phyloP scores from a whole-genome alignment of 129 eudicot genomes.

The Centaurea solstitialis region DNA sequence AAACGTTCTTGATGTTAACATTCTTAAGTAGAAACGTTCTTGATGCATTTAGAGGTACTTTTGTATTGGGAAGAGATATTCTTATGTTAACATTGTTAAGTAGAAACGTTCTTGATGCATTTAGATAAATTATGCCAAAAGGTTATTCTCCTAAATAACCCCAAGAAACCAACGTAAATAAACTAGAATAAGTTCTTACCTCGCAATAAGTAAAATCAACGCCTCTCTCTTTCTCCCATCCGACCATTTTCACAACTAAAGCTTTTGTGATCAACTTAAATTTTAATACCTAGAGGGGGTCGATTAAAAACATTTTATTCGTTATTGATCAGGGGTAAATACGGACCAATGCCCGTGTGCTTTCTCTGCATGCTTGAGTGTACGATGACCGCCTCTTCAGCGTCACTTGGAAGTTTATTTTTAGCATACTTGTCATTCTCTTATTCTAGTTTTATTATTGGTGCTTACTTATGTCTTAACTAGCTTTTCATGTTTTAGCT shows the following conservation, averaged over 20 bases:
- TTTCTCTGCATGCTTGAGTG: conserved; percentile 90
- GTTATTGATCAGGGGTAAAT: not conserved
- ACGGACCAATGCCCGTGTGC: conserved; percentile 80
- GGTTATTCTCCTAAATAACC: not conserved
- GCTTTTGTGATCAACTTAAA: conserved; percentile 17
- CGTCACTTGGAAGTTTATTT: conserved; percentile 26
- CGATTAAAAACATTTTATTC: not conserved
- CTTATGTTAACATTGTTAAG: too few species aligned
- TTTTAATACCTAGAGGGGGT: not conserved
- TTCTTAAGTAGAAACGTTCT: too few species aligned
- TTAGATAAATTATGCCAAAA: not conserved
- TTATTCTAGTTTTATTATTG: not conserved
- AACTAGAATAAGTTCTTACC: conserved; percentile 42
- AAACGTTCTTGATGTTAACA: too few species aligned
- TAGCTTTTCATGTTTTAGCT: not conserved
- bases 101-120: too few species aligned
- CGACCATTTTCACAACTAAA: conserved; percentile 50
- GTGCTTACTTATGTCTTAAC: not conserved
- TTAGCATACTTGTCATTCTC: not conserved
- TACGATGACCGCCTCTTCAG: conserved; percentile 94
- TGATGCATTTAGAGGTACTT: too few species aligned
- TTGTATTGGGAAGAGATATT: too few species aligned
- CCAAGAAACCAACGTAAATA: not conserved
- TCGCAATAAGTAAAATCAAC: conserved; percentile 74
- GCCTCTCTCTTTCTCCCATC: conserved; percentile 91